Evolutionary conservation across 192 early-diverging fungal species (phyloP), one percentile per base, ranked within the genome.

Genomic region (Rhizophagus prolifer): DNA sequence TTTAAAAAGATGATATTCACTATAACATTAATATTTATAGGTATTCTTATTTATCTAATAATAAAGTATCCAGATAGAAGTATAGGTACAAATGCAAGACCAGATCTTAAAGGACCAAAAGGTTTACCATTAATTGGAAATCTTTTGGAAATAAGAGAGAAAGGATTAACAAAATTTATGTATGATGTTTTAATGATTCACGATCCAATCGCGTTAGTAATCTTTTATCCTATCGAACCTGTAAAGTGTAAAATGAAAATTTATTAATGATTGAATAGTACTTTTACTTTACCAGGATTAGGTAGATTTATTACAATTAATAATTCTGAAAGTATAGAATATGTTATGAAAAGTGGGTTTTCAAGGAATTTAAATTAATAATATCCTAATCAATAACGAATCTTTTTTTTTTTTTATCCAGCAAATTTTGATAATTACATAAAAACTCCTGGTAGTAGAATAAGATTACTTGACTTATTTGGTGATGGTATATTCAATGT

Each of bases 401-500:
- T n/a, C 14, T 21, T 21, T 54, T 12, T 10, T 12, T 30, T 63
- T 21, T 54, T 12, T 10, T 12, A 19, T 63, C 25, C 21, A 16
- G 47, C 78, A 58, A 80, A 81, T 64, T 81, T 81, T 79, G 79
- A 81, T 9, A 81, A 84, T 70, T 84, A 81, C 10, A 68, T 74
- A 36, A 84, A 84, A 74, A 75, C 74, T 16, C 60, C 69, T 21
- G 62, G 79, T 41, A 36, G 74, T 58, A 75, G 41, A 44, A 79
- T 44, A 69, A 72, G 44, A 75, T 60, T 44, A 13, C 79, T 41
- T 16, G 75, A 84, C 3, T 31, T 81, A 9, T 79, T 84, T 14
- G 82, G 82, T 23, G 78, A 84, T 60, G 82, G 82, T 13, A 84
- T 84, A 61, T 84, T 84, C 71, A 74, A 72, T 0, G 72, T 77